Base-by-base conservation (phyloP, 768 basidiomycete species). In the Collybiopsis confluens region DNA sequence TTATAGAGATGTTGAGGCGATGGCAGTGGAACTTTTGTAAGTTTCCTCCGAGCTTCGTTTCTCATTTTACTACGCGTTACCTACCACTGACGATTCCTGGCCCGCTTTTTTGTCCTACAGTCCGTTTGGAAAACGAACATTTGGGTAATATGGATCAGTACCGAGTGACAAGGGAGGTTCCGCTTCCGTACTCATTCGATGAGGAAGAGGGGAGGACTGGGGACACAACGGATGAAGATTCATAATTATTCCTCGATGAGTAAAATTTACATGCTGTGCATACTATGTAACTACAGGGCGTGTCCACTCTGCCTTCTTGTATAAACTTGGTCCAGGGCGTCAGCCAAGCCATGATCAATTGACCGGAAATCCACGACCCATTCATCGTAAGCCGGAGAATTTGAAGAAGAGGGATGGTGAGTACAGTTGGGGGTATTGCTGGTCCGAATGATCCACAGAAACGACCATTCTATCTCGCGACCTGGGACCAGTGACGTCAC, bases 121-220 rank as follows among this genome's bases (percentile, higher is more conserved):
- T 81, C 68, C 89, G 90, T 59, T 70, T 92, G 38, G 90, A 95
- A 67, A 93, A 90, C 69, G 94, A 97, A 70, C 94, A 97, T 59
- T 70, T 95, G 24, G 90, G 90, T 74, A 97, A 97, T 66, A 82
- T 90, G 68, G 91, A 92, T 76, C 92, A 93, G 61, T 96, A 92
- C 66, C 90, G 93, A 21, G 83, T 90, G 40, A 92, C 88, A 1
- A 77, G 86, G 23, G 92, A 97, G 62, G 83, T 92, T 13, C 88
- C 91, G 0, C 69, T 97, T 30, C 92, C 92, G 1, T 96, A 95
- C 66, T 64, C 71, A 1, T 70, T 85, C 50, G 78, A 76, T 21
- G 76, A 78, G 15, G 77, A 73, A 4, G 71, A 70, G 10, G 77
- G 79, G 15, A 73, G 70, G 0, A 70, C 73, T 28, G 76, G 69